Evolutionary conservation across 129 eudicot genomes (phyloP).

Genomic region (Cynara cardunculus): DNA sequence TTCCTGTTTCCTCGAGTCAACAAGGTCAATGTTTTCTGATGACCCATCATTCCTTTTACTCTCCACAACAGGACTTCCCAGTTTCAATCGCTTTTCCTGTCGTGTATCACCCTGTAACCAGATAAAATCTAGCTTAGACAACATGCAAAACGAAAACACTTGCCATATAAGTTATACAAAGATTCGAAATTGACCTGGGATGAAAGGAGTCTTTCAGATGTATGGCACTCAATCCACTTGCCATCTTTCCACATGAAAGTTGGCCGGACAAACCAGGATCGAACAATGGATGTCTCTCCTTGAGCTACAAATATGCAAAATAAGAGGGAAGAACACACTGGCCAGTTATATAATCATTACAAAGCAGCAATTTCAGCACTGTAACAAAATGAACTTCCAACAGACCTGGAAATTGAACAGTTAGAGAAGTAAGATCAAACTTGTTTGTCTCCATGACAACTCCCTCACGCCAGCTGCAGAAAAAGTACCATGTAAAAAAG

Average conservation of each 20-base stretch:
- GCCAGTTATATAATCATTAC: not conserved
- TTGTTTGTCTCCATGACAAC: conserved; percentile 57
- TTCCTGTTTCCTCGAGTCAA: conserved; percentile 40
- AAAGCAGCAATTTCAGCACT: not conserved
- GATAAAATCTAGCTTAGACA: not conserved
- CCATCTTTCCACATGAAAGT: conserved; percentile 61
- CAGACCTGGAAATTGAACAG: conserved; percentile 78
- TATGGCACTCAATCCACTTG: conserved; percentile 54
- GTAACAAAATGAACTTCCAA: conserved; percentile 1
- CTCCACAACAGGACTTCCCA: conserved; percentile 37
- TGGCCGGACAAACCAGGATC: conserved; percentile 65
- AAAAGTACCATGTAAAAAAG: conserved; percentile 6
- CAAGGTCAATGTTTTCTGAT: conserved; percentile 28
- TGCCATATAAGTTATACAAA: not conserved
- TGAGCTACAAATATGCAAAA: conserved; percentile 39
- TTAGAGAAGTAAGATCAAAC: conserved; percentile 55
- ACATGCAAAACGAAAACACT: not conserved
- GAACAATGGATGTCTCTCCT: conserved; percentile 48
- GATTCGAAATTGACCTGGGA: conserved; percentile 42
- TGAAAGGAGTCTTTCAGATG: conserved; percentile 33
- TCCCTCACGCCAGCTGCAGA: conserved; percentile 90
- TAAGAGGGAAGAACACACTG: not conserved
- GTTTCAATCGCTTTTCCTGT: conserved; percentile 63
- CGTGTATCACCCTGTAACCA: conserved; percentile 70
- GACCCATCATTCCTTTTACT: conserved; percentile 37